Evolutionary conservation across 2,329 filamentous ascomycete species (phyloP), one percentile per base, ranked within the genome.

Genomic region (Alternaria brassicicola): DNA sequence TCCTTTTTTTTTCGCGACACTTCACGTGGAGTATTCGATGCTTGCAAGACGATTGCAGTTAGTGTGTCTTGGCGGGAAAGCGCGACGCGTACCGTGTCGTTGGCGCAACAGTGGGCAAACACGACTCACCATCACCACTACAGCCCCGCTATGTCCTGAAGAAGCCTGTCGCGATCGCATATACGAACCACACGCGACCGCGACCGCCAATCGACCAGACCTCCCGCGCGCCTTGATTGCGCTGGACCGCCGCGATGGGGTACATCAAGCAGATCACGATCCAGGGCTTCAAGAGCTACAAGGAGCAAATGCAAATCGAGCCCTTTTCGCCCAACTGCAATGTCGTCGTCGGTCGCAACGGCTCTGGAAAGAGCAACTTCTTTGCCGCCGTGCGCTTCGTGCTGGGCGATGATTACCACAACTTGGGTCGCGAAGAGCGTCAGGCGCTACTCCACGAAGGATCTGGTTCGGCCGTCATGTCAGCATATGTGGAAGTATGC

Each of bases 251-350:
- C 62, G 59, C 55, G 19, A 76, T 76, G 74, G 73, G 73, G 31
- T 95, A 96, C 83, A 97, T 99, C 86, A 99, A 99, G 80, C 95
- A 99, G 83, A 97, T 98, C 79, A 98, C 97, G 79, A 98, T 99
- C 77, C 95, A 99, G 80, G 95, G 95, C 88, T 99, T 99, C 83
- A 99, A 99, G 82, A 97, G 93, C 85, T 99, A 99, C 87, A 99
- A 99, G 85, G 94, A 99, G 76, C 96, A 99, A 79, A 98, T 93
- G 51, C 92, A 97, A 77, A 97, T 98, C 77, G 95, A 99, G 77
- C 94, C 94, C 61, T 99, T 99, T 80, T 98, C 94, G 42, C 89
- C 94, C 52, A 96, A 96, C 73, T 95, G 94, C 73, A 99, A 99
- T 82, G 93, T 99, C 68, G 96, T 99, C 72, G 95, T 99, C 73